Base-by-base conservation (phyloP, 768 basidiomycete species). In the Boletellus ananiceps region DNA sequence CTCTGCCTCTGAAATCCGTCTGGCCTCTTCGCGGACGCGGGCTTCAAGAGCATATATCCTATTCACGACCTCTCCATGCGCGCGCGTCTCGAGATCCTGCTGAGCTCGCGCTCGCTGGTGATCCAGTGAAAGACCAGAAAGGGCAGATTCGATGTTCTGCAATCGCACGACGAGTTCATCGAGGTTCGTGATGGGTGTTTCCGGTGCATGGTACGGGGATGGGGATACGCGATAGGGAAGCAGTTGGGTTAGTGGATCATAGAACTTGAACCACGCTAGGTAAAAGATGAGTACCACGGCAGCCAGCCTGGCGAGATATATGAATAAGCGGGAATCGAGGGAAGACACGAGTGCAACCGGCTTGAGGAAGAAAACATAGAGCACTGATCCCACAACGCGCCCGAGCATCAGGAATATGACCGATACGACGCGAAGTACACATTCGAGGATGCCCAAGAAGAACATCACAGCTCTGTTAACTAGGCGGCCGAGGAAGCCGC, bases 111-210 rank as follows among this genome's bases (percentile, higher is more conserved):
- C 68, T 39, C 74, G 75, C 51, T 85, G 77, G 11, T 71, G 66
- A 41, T 86, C 82, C 13, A 71, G 55, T 4, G 82, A 79, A 14
- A 92, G 69, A 7, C 76, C 74, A 13, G 82, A 80, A 13, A 89
- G 69, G 1, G 76, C 81, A 21, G 68, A 73, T 64, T 91, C 88
- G 35, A 91, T 75, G 32, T 71, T 71, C 51, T 78, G 76, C 12
- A 92, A 66, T 8, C 88, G 80, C 7, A 73, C 71, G 2, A 81
- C 72, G 19, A 91, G 69, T 47, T 88, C 88, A 4, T 77, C 75
- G 16, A 89, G 69, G 62, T 88, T 78, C n/a, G 76, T 73, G 1
- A 81, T 79, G 1, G 86, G 86, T 8, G 71, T 63, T 9, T 78
- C 76, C 0, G 86, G 83, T 0, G 81, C 69, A 2, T 69, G 65